phyloP scores from a whole-genome alignment of 768 basidiomycete genomes.

The Suillus alpinus region DNA sequence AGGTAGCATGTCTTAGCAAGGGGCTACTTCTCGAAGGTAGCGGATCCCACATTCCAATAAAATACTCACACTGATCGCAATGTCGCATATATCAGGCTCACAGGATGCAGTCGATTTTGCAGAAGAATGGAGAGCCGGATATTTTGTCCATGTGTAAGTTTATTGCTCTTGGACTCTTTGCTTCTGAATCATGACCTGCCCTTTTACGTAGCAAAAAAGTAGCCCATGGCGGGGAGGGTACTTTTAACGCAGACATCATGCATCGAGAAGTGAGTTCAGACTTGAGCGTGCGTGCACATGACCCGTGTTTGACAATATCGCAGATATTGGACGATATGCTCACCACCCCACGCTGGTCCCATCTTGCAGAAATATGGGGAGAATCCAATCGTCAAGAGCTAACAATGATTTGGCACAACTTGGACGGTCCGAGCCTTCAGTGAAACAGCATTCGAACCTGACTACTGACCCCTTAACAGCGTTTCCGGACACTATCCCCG shows the following conservation, averaged over 20 bases:
- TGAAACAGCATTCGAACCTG: too few relatives aligned
- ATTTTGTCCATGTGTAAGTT: slow-evolving; percentile 29
- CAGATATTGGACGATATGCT: slow-evolving; percentile 62
- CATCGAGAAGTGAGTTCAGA: slow-evolving; percentile 48
- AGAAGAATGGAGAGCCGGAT: slow-evolving; percentile 54
- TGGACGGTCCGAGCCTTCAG: slow-evolving; percentile 41
- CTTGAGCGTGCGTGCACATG: neutral
- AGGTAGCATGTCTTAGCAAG: slow-evolving; percentile 14
- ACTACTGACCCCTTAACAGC: slow-evolving; percentile 29
- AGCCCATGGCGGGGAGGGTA: slow-evolving; percentile 44
- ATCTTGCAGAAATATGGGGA: slow-evolving; percentile 44
- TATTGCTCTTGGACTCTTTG: neutral
- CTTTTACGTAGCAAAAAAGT: slow-evolving; percentile 39
- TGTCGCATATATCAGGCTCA: slow-evolving; percentile 10
- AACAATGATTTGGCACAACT: slow-evolving; percentile 57
- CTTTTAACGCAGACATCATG: slow-evolving; percentile 51
- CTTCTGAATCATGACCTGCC: neutral
- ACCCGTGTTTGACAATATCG: neutral
- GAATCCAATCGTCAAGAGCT: slow-evolving; percentile 42
- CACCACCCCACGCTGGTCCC: slow-evolving; percentile 44
- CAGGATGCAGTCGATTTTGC: slow-evolving; percentile 40
- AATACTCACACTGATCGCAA: neutral
- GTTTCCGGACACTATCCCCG: slow-evolving; percentile 54
- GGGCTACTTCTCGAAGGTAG: slow-evolving; percentile 16
- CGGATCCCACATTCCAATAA: neutral